These are phyloP conservation scores for Claviceps humidiphila DNA, from an alignment of 2,329 filamentous ascomycete genomes.

Conservation along the genomic window DNA sequence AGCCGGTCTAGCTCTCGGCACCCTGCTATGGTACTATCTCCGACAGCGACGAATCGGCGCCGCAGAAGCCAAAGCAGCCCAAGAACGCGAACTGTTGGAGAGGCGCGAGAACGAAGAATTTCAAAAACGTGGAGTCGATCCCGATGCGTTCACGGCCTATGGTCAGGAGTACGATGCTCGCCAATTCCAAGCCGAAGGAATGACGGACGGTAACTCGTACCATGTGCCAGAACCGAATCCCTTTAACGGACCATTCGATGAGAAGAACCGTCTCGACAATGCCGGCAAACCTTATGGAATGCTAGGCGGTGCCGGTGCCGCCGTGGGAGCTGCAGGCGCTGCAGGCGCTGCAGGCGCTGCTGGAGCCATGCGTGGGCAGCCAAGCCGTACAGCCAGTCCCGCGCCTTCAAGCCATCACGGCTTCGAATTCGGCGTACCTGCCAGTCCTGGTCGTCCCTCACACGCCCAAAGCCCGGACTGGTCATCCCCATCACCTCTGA, in stretches of 20 bases:
- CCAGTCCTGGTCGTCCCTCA: slow-evolving; percentile 1
- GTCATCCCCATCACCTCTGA: neutral
- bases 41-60: slow-evolving; percentile 39
- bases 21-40: slow-evolving; percentile 39
- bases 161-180: slow-evolving; percentile 11
- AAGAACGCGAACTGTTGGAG: slow-evolving; percentile 31
- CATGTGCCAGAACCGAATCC: slow-evolving; percentile 8
- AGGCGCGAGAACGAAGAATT: slow-evolving; percentile 38
- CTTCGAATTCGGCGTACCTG: slow-evolving; percentile 9
- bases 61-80: slow-evolving; percentile 34
- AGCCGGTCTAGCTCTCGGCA: slow-evolving; percentile 27
- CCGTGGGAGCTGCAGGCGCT: neutral
- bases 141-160: slow-evolving; percentile 28
- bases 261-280: slow-evolving; percentile 4
- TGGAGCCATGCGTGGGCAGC: neutral
- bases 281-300: slow-evolving; percentile 8
- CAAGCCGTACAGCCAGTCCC: slow-evolving; percentile 6
- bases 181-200: slow-evolving; percentile 6
- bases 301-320: slow-evolving; percentile 2
- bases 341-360: neutral
- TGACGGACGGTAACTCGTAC: slow-evolving; percentile 8
- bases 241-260: slow-evolving; percentile 6
- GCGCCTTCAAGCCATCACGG: slow-evolving; percentile 6
- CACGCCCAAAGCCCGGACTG: slow-evolving; percentile 3
- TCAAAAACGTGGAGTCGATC: slow-evolving; percentile 32